phyloP scores from a whole-genome alignment of 2,329 filamentous ascomycete species.

The Cercospora zeae-maydis region DNA sequence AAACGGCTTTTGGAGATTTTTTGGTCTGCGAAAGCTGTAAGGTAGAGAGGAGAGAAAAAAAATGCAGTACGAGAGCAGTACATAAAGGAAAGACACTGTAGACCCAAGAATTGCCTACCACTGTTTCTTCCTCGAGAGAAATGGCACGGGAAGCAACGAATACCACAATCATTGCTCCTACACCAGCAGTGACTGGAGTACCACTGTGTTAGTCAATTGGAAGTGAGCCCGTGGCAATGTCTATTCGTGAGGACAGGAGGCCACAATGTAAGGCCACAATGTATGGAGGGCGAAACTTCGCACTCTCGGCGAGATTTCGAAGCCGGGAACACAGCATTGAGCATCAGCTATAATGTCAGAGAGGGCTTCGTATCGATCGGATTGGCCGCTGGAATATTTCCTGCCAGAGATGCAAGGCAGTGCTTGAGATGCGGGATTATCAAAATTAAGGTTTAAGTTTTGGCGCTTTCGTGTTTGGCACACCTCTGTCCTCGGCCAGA shows the following conservation, averaged over 20 bases:
- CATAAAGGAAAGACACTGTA: neutral
- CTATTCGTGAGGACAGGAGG: too few relatives aligned
- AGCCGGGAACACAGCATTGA: neutral
- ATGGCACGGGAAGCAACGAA: too few relatives aligned
- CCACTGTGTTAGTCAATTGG: neutral
- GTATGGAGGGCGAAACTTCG: neutral
- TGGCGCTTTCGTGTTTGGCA: neutral
- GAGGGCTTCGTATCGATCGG: neutral
- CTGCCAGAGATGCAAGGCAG: neutral
- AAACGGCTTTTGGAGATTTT: neutral
- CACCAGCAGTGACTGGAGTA: neutral
- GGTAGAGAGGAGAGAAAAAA: neutral
- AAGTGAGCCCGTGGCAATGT: too few relatives aligned
- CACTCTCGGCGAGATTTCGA: neutral
- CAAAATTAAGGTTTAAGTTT: neutral
- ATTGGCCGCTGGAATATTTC: neutral
- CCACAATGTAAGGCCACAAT: too few relatives aligned
- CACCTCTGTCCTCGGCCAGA: neutral
- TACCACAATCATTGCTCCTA: too few relatives aligned
- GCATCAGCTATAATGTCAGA: neutral
- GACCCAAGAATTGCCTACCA: neutral
- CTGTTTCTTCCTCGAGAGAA: neutral
- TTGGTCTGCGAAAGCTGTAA: conserved; percentile 1
- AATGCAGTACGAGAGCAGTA: neutral
- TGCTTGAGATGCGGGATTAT: neutral